Percentiles rank a stretch among this genome's conserved stretches.
Evolutionary conservation across 345 rosid genomes (phyloP).

Genomic region (Salix dunnii): DNA sequence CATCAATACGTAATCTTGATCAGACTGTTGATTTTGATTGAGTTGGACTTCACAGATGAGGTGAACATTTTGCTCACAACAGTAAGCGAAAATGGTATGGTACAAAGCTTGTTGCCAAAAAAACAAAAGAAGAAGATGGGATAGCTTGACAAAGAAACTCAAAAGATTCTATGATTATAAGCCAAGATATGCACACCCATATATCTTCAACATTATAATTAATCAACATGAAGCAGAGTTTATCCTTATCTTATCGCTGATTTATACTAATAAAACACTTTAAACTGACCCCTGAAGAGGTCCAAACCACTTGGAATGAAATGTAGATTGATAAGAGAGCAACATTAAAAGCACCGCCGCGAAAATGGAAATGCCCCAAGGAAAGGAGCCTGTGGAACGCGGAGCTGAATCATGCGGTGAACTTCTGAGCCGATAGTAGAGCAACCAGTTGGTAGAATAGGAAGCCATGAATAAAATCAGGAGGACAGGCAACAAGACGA

Average conservation of each 20-base stretch:
- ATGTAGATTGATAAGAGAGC: constrained; percentile 49
- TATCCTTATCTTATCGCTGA: background rate
- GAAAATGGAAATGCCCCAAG: constrained; percentile 45
- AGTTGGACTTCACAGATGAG: background rate
- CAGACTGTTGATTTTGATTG: background rate
- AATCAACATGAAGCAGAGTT: no score
- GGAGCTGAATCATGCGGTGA: background rate
- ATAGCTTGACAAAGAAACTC: background rate
- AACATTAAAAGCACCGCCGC: constrained; percentile 37
- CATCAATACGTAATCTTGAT: background rate
- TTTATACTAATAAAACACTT: background rate
- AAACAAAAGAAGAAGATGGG: background rate
- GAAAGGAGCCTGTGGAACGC: constrained; percentile 15
- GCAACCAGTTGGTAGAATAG: constrained; percentile 21
- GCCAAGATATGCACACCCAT: background rate
- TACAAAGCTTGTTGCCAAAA: no score
- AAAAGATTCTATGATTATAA: background rate
- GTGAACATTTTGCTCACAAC: background rate
- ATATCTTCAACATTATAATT: background rate
- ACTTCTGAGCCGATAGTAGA: constrained; percentile 11
- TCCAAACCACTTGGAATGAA: constrained; percentile 54
- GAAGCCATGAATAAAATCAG: constrained; percentile 30
- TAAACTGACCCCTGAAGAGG: constrained; percentile 25
- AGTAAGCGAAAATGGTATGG: background rate
- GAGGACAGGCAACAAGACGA: constrained; percentile 37